Evolutionary conservation across 345 rosid species (phyloP).

Genomic region (Syzygium jambos): DNA sequence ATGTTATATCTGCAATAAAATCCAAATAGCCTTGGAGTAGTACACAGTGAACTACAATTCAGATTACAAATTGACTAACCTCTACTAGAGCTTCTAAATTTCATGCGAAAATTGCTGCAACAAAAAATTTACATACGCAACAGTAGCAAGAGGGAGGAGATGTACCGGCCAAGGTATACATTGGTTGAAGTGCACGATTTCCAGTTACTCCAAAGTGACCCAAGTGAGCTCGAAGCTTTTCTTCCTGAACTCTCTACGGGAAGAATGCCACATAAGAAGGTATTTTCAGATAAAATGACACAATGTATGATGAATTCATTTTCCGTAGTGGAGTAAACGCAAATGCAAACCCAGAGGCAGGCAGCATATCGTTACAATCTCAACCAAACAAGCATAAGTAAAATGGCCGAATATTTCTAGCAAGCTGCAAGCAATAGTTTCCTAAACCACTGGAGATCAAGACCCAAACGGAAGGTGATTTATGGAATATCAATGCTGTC

Average conservation of each 20-base stretch:
- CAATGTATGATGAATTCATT: too few relatives aligned
- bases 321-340: too few relatives aligned
- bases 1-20: neutral
- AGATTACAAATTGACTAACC: neutral
- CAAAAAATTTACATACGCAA: neutral
- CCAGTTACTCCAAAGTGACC: neutral
- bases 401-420: neutral
- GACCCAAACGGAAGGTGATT: neutral
- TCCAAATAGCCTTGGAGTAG: neutral
- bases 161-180: neutral
- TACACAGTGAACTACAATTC: neutral
- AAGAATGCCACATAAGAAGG: neutral
- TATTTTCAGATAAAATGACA: neutral
- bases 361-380: too few relatives aligned
- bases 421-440: too few relatives aligned
- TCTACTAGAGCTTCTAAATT: neutral
- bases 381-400: too few relatives aligned
- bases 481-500: too few relatives aligned
- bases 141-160: neutral
- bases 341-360: too few relatives aligned
- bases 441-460: too few relatives aligned
- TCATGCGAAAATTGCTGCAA: accelerated
- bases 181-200: neutral
- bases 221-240: neutral
- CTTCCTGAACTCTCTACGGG: accelerated